Evolutionary conservation across 352 stramenopile species (phyloP), one percentile per base, ranked within the genome.

Genomic region (Globisporangium heterothallicum): DNA sequence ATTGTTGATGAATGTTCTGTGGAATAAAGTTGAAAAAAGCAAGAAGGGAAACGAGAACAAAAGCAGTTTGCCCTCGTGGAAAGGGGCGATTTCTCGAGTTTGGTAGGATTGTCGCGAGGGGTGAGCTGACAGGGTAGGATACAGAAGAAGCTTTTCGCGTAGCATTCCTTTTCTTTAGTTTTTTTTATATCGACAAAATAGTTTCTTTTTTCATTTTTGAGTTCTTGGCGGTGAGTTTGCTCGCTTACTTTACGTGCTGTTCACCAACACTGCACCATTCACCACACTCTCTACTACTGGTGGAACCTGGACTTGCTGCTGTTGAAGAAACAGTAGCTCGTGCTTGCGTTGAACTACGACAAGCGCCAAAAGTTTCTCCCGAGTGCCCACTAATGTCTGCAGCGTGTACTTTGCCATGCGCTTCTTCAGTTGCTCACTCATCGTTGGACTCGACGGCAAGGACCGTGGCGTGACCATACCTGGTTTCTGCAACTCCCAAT

Each of bases 1-100:
- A 86, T 92, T 61, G 83, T 94, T 48, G 82, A 93, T 65, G 78
- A 88, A 53, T 92, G 78, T 66, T 76, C 70, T 47, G 65, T 76
- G 42, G 67, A 59, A 59, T 74, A 82, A 62, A 53, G 29, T 6
- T 4, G 8, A 43, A 42, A 9, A 35, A 12, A 25, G 16, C 10
- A 26, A 45, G 36, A 24, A 24, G 29, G 41, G 25, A 40, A 42
- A 21, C 12, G 25, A 41, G 45, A n/a, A 45, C 30, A 25, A 29
- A 49, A 41, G 25, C 36, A 7, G 24, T 32, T 27, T 5, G 14
- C 16, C n/a, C 38, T 24, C 32, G 32, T 35, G n/a, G 21, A 21
- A 38, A 56, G 27, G 49, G 49, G 21, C 34, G 22, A 30, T 19
- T 18, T 41, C 8, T 24, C 24, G 29, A 38, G 42, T 27, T 8